A percentile compares a stretch with the other conserved stretches of the same genome.
These are phyloP conservation scores for Scedosporium boydii DNA, from an alignment of 2,329 filamentous ascomycete species.

Conservation along the genomic window DNA sequence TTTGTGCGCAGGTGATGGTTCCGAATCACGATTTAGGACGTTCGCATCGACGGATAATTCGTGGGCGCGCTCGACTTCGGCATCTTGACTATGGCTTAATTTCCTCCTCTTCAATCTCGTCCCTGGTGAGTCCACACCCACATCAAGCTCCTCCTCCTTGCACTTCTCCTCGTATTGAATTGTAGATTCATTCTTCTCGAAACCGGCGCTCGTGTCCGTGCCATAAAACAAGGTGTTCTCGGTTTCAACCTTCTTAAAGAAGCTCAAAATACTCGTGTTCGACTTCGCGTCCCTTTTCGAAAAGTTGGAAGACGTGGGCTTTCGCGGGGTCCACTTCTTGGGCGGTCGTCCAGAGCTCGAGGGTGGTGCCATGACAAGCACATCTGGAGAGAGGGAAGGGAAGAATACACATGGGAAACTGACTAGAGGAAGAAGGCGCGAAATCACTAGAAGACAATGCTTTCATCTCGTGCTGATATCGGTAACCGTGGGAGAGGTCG, in stretches of 20 bases:
- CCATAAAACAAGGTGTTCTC: conserved; percentile 11
- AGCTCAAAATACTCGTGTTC: conserved; percentile 62
- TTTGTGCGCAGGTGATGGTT: neutral
- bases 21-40: neutral
- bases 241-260: conserved; percentile 60
- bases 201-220: conserved; percentile 13
- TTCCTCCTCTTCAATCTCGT: conserved; percentile 31
- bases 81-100: conserved; percentile 18
- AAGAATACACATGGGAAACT: neutral
- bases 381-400: neutral
- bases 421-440: neutral
- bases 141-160: neutral
- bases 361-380: conserved; percentile 2
- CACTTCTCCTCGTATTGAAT: conserved; percentile 18
- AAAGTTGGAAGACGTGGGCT: conserved; percentile 4
- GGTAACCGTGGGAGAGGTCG: too few relatives aligned
- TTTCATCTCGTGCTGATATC: too few relatives aligned
- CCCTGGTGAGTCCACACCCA: neutral
- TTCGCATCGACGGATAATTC: neutral
- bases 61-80: conserved; percentile 3
- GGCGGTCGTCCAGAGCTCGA: neutral
- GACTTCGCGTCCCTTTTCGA: conserved; percentile 28
- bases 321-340: conserved; percentile 9
- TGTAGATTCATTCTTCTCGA: conserved; percentile 22
- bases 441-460: too few relatives aligned